phyloP scores from a whole-genome alignment of 441 rosid genomes.

The Aquilaria agallochum region DNA sequence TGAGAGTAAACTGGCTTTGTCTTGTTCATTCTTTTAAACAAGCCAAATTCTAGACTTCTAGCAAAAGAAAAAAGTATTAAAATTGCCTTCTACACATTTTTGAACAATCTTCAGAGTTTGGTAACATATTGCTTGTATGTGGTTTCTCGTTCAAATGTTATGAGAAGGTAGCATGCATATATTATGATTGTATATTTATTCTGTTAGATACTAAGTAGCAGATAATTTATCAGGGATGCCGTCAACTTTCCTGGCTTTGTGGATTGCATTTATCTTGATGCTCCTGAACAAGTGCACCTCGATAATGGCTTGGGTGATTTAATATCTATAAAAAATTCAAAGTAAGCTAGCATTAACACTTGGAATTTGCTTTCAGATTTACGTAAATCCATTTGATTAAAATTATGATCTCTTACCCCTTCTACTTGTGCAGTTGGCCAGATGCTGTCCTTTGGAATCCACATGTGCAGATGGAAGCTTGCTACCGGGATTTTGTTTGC shows the following conservation, averaged over 20 bases:
- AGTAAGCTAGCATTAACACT: slow-evolving; percentile 33
- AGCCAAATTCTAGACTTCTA: too few relatives aligned
- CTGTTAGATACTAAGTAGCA: too few relatives aligned
- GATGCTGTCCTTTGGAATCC: slow-evolving; percentile 97
- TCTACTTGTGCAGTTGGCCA: slow-evolving; percentile 66
- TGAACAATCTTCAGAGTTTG: too few relatives aligned
- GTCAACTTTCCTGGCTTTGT: slow-evolving; percentile 89
- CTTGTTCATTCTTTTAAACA: too few relatives aligned
- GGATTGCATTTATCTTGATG: slow-evolving; percentile 80
- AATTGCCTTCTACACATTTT: too few relatives aligned
- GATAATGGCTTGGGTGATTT: slow-evolving; percentile 85
- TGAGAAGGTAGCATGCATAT: too few relatives aligned
- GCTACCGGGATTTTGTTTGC: slow-evolving; percentile 85
- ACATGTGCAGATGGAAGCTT: slow-evolving; percentile 90
- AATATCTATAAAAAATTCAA: slow-evolving; percentile 57
- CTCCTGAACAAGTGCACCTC: slow-evolving; percentile 54
- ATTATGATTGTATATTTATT: too few relatives aligned
- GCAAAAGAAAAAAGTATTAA: too few relatives aligned
- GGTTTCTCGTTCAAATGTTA: too few relatives aligned
- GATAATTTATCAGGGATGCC: slow-evolving; percentile 46
- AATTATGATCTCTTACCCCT: neutral
- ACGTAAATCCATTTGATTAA: slow-evolving; percentile 12
- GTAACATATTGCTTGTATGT: too few relatives aligned
- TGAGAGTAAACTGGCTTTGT: too few relatives aligned
- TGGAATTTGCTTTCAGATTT: neutral